Evolutionary conservation across 176 grass and related monocot genomes (phyloP).

Genomic region (Calamus simplicifolius): DNA sequence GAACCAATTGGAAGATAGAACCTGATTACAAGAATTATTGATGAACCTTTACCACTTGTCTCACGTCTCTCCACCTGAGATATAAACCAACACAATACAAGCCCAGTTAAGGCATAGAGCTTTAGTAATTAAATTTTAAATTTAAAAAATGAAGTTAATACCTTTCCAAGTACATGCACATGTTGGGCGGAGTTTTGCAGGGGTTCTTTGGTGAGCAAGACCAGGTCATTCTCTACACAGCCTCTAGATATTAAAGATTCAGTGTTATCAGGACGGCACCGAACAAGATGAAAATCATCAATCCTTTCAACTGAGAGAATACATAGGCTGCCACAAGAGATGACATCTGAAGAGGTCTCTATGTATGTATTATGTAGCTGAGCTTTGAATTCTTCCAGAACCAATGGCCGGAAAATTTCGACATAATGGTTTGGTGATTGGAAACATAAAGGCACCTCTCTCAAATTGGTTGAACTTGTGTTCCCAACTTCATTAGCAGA

Average conservation of each 20-base stretch:
- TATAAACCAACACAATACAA: slow-evolving; percentile 24
- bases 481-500: slow-evolving; percentile 35
- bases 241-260: slow-evolving; percentile 44
- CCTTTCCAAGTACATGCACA: slow-evolving; percentile 86
- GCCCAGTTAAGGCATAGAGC: slow-evolving; percentile 12
- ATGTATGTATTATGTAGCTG: slow-evolving; percentile 70
- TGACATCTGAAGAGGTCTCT: slow-evolving; percentile 66
- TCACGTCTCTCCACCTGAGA: slow-evolving; percentile 77
- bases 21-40: slow-evolving; percentile 62
- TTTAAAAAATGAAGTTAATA: slow-evolving; percentile 12
- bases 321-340: slow-evolving; percentile 56
- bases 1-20: slow-evolving; percentile 61
- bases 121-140: not conserved
- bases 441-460: slow-evolving; percentile 74
- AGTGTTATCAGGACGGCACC: slow-evolving; percentile 62
- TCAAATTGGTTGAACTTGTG: slow-evolving; percentile 29
- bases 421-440: slow-evolving; percentile 73
- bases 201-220: slow-evolving; percentile 77
- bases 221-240: slow-evolving; percentile 78
- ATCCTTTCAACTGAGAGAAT: slow-evolving; percentile 88
- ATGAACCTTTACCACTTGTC: slow-evolving; percentile 55
- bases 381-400: slow-evolving; percentile 93
- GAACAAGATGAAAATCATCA: slow-evolving; percentile 85
- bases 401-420: slow-evolving; percentile 91
- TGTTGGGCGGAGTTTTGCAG: slow-evolving; percentile 51